Percentiles rank a stretch among this genome's conserved stretches.
These are phyloP conservation scores for Tetrapisispora iriomotensis DNA, from an alignment of 805 yeast species.

Conservation along the genomic window DNA sequence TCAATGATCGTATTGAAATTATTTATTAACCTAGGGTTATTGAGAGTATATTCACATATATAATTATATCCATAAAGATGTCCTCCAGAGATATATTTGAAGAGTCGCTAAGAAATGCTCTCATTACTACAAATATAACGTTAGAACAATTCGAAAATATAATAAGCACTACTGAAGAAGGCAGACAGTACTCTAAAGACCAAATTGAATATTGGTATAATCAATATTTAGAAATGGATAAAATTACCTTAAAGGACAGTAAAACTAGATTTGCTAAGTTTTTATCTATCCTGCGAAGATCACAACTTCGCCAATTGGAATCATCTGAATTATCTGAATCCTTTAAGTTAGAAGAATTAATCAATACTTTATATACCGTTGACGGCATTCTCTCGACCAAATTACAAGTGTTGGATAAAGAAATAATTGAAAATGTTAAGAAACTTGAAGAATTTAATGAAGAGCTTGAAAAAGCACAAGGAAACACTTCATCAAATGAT, in stretches of 20 bases:
- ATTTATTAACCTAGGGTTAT: too few relatives aligned
- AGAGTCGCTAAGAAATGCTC: background rate
- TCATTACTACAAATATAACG: constrained; percentile 1
- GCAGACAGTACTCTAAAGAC: background rate
- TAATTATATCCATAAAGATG: background rate
- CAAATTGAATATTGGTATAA: constrained; percentile 1
- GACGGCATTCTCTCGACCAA: constrained; percentile 5
- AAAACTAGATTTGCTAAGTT: background rate
- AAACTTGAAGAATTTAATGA: background rate
- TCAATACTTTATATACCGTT: constrained; percentile 12
- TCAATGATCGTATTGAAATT: too few relatives aligned
- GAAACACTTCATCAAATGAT: background rate
- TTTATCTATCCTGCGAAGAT: constrained; percentile 2
- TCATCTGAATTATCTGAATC: constrained; percentile 9
- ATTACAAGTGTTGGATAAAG: background rate
- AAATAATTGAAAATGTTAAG: background rate
- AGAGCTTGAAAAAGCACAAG: background rate
- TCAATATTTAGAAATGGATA: background rate
- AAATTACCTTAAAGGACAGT: background rate
- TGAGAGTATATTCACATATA: background rate
- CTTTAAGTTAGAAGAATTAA: constrained; percentile 13
- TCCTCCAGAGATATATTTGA: background rate
- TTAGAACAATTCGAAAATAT: constrained; percentile 1
- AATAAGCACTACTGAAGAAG: background rate
- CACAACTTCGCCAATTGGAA: constrained; percentile 9